A percentile compares a stretch with the other conserved stretches of the same genome.
phyloP scores from a whole-genome alignment of 129 eudicot genomes.

The Escallonia rubra region DNA sequence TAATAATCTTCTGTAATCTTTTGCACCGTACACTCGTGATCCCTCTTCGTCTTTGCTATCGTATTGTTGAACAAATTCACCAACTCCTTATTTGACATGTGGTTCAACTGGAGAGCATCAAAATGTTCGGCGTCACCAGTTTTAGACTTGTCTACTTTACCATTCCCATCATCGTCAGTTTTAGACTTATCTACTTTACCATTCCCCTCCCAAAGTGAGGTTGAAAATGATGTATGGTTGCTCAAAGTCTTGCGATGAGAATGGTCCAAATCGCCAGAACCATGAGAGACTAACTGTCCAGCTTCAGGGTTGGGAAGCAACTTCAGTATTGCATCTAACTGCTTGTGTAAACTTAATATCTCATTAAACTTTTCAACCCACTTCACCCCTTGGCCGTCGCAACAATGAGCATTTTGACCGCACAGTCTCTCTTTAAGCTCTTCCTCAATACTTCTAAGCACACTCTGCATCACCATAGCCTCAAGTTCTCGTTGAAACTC shows the following conservation, averaged over 20 bases:
- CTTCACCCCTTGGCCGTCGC: constrained; percentile 26
- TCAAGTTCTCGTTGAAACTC: constrained; percentile 43
- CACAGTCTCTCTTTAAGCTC: constrained; percentile 40
- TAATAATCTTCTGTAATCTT: constrained; percentile 46
- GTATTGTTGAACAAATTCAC: constrained; percentile 37
- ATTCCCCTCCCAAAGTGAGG: constrained; percentile 44
- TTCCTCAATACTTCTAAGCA: constrained; percentile 28
- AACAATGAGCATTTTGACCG: constrained; percentile 20
- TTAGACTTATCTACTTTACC: constrained; percentile 40
- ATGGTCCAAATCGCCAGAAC: constrained; percentile 55
- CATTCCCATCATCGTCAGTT: constrained; percentile 11
- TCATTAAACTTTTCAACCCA: constrained; percentile 52
- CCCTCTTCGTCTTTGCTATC: constrained; percentile 54
- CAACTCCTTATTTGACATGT: constrained; percentile 44
- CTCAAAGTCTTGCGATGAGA: constrained; percentile 41
- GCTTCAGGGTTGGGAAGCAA: constrained; percentile 44
- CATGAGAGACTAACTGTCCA: constrained; percentile 49
- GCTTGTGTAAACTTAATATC: constrained; percentile 44
- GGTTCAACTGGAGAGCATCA: constrained; percentile 49
- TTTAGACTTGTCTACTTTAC: constrained; percentile 24
- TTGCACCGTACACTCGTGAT: constrained; percentile 59
- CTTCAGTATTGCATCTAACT: constrained; percentile 53
- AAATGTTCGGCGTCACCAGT: constrained; percentile 42
- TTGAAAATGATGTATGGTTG: constrained; percentile 31
- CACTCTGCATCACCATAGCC: constrained; percentile 45